Evolutionary conservation across 441 rosid genomes (phyloP), one percentile per base, ranked within the genome.

Genomic region (Cnidoscolus chayamansa): DNA sequence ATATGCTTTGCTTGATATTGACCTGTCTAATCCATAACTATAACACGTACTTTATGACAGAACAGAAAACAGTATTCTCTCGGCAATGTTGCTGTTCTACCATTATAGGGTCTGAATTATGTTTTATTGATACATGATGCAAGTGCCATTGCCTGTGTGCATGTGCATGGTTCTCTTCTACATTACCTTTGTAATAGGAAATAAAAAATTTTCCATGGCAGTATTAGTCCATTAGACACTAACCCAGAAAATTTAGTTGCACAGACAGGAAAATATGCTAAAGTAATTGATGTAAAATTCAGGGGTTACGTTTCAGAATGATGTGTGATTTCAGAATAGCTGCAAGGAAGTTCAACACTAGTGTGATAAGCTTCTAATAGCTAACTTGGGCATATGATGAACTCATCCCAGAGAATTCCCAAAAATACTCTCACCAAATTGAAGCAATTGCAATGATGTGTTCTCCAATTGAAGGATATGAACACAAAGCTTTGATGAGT

Each of bases 401-500:
- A 40, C 47, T 57, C 12, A 12, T 32, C 37, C 31, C 16, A 58
- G 7, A 58, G 13, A 35, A 67, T 60, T 48, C 20, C 72, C 70
- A 63, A 69, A 60, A 72, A 16, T 45, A 72, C 45, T 61, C 50
- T 11, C 48, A 59, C 43, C n/a, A 31, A 37, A 45, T 48, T 16
- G 59, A 70, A 53, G 72, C 62, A 64, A 61, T 35, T 68, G 32
- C 56, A 70, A 58, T 25, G 30, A 17, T 16, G 45, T 45, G 10
- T 47, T 66, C 77, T 78, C 62, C 30, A 72, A 58, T 54, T 70
- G 69, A 72, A 71, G 65, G 32, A 69, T 50, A 71, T 58, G 58
- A 12, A 45, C 61, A 69, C 79, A 77, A 9, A 68, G 78, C 60
- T 77, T 64, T 69, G 62, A 72, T 55, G 51, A 69, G 74, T 62